phyloP scores from a whole-genome alignment of 495 filamentous ascomycete genomes.

The Talaromyces trachyspermus region DNA sequence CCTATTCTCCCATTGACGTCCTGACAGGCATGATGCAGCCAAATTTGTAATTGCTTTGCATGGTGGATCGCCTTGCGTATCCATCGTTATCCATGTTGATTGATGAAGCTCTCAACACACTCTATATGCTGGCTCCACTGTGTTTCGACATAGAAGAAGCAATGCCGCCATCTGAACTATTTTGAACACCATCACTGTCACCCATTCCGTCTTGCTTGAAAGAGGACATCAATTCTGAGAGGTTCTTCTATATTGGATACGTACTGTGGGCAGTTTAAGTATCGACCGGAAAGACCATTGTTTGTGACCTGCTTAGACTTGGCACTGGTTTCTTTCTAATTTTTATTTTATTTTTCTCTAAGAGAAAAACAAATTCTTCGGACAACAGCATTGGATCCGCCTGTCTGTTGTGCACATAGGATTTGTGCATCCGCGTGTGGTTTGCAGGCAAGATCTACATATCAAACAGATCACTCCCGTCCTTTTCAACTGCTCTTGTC shows the following conservation, averaged over 20 bases:
- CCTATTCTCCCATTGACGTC: not conserved
- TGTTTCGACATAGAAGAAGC: too few species aligned
- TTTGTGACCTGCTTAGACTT: slow-evolving; percentile 1
- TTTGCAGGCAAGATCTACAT: not conserved
- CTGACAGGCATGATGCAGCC: slow-evolving; percentile 1
- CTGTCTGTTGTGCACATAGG: slow-evolving; percentile 3
- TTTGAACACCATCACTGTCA: not conserved
- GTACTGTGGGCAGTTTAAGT: not conserved
- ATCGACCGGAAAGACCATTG: not conserved
- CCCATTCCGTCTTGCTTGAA: not conserved
- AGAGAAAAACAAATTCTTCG: too few species aligned
- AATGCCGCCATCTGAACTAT: slow-evolving; percentile 3
- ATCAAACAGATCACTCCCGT: not conserved
- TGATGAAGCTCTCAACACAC: slow-evolving; percentile 2
- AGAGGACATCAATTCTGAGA: not conserved
- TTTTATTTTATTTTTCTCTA: not conserved
- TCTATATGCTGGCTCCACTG: not conserved
- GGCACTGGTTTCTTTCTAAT: not conserved
- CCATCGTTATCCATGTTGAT: not conserved
- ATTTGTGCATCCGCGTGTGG: not conserved
- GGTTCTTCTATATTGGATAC: not conserved
- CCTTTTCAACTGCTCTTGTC: slow-evolving; percentile 1
- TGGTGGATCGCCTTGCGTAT: not conserved
- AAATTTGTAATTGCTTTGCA: not conserved
- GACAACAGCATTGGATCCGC: not conserved